Base-by-base conservation (phyloP, 345 rosid genomes). In the Ceriops decandra region DNA sequence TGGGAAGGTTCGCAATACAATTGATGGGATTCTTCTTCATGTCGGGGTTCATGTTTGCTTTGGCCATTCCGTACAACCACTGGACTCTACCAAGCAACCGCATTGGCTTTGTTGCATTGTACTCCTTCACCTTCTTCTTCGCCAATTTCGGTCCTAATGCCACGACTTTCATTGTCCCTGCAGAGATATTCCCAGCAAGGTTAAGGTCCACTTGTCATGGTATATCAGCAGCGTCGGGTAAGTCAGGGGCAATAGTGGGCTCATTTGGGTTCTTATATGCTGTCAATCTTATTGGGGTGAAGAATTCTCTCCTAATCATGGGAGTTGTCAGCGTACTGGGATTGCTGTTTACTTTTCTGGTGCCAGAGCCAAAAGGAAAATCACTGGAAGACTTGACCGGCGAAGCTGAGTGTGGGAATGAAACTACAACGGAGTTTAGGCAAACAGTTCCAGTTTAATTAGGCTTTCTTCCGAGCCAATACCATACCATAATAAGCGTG, bases 131-230 rank as follows among this genome's bases (percentile, higher is more conserved):
- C 0, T 91, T 91, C 72, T 91, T 91, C 83, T 91, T 91, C 53
- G 77, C 89, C 19, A 91, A 91, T 51, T 91, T 91, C 17, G 95
- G 93, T 27, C 97, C 97, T 10, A 91, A 87, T 19, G 87, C 95
- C 31, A 88, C 92, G 6, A 88, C 97, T 20, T 91, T 87, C 68
- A 80, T 86, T 3, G 87, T 87, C 57, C 95, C 92, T 3, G 93
- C 91, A 1, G 95, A 89, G 82, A 86, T 89, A 10, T 91, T 89
- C 74, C 97, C 95, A 0, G 88, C 95, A 2, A 86, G 95, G 70
- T 24, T 89, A 51, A 79, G 95, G 79, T 85, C 95, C 1, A 91
- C 90, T 7, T 87, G 97, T 76, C 95, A 91, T 3, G 95, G 97
- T 6, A 89, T 89, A 75, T 89, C 93, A 1, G 93, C 88, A 0